Evolutionary conservation across 495 filamentous ascomycete genomes (phyloP).

Genomic region (Neurospora discreta): DNA sequence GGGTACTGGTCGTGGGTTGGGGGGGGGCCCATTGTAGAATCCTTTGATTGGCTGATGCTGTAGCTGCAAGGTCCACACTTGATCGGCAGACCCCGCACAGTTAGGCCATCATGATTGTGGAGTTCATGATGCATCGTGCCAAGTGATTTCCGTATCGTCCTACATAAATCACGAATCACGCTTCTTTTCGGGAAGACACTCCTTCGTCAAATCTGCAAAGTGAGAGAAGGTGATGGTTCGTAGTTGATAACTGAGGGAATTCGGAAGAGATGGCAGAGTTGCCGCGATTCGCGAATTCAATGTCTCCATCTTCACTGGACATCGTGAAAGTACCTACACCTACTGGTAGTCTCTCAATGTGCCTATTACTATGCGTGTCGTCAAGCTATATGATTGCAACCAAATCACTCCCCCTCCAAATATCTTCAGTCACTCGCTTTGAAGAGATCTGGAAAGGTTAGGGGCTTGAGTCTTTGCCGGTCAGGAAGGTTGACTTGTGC

Average conservation of each 20-base stretch:
- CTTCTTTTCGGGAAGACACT: neutral
- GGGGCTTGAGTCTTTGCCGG: too few species aligned
- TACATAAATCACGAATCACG: neutral
- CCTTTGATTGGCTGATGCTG: neutral
- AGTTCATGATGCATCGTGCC: neutral
- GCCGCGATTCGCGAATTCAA: neutral
- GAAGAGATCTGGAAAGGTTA: neutral
- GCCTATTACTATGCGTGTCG: neutral
- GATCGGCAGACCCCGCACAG: neutral
- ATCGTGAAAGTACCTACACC: fast-evolving
- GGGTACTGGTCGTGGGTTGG: neutral
- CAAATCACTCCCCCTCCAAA: neutral
- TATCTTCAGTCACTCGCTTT: neutral
- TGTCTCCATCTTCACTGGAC: neutral
- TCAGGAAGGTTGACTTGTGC: too few species aligned
- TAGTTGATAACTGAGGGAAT: neutral
- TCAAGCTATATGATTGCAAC: neutral
- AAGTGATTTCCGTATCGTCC: neutral
- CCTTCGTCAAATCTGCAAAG: neutral
- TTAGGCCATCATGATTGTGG: neutral
- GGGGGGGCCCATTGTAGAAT: neutral
- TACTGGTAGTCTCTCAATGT: neutral
- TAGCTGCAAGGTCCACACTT: neutral
- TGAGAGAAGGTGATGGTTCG: neutral
- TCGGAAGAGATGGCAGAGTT: neutral